phyloP scores from a whole-genome alignment of 2,329 filamentous ascomycete species.

The Knufia fluminis region DNA sequence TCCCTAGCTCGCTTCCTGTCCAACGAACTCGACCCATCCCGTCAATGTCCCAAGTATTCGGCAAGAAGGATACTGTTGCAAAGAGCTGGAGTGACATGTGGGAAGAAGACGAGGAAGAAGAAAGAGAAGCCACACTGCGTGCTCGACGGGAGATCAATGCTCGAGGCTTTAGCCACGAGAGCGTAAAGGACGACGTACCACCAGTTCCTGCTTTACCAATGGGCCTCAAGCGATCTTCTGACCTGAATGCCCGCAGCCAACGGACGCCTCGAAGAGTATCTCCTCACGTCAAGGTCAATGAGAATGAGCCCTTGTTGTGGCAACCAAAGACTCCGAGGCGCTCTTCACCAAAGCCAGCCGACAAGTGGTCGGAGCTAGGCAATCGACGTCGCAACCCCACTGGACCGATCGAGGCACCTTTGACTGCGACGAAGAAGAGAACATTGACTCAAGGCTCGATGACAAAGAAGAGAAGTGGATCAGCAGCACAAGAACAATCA shows the following conservation, averaged over 20 bases:
- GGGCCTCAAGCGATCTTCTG: constrained; percentile 46
- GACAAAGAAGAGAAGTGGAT: constrained; percentile 33
- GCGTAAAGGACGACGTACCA: constrained; percentile 41
- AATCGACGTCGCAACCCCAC: constrained; percentile 67
- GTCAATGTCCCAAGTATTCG: constrained; percentile 69
- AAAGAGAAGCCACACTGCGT: constrained; percentile 54
- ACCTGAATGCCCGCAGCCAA: constrained; percentile 38
- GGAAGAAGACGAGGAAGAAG: constrained; percentile 83
- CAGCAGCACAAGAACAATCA: constrained; percentile 21
- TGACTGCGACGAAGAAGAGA: constrained; percentile 33
- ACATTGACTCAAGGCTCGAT: constrained; percentile 32
- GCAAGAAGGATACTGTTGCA: constrained; percentile 67
- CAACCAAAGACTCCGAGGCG: constrained; percentile 42
- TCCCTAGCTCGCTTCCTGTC: constrained; percentile 65
- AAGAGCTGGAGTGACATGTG: constrained; percentile 99
- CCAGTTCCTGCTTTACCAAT: constrained; percentile 44
- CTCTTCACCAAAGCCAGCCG: constrained; percentile 53
- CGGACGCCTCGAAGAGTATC: constrained; percentile 37
- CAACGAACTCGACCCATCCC: constrained; percentile 57
- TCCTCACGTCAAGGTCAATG: constrained; percentile 45
- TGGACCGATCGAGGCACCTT: background rate
- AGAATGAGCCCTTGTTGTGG: constrained; percentile 46
- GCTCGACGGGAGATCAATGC: constrained; percentile 55
- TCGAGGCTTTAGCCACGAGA: constrained; percentile 71
- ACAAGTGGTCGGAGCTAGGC: constrained; percentile 86